Percentiles rank a stretch among this genome's conserved stretches.
These are phyloP conservation scores for Medicago truncatula DNA, from an alignment of 306 rosid genomes.

Conservation along the genomic window DNA sequence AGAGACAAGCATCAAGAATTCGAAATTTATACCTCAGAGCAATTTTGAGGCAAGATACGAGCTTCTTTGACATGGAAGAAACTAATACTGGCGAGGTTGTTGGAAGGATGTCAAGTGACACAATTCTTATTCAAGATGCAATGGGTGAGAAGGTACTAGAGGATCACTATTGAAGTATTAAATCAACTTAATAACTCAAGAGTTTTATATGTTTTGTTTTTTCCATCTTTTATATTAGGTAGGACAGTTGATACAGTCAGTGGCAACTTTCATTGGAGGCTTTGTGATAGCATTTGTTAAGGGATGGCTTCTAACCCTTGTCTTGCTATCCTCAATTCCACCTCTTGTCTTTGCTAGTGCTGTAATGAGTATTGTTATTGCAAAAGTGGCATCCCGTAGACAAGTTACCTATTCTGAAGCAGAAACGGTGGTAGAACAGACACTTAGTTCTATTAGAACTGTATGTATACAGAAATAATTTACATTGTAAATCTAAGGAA, in stretches of 20 bases:
- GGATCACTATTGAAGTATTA: not conserved
- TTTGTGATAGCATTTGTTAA: conserved; percentile 64
- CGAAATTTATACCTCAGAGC: conserved; percentile 75
- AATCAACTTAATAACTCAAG: not conserved
- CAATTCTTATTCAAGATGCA: conserved; percentile 89
- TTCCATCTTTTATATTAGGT: conserved; percentile 53
- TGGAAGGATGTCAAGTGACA: conserved; percentile 89
- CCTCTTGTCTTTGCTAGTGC: conserved; percentile 64
- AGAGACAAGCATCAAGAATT: conserved; percentile 83
- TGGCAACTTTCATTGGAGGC: conserved; percentile 71
- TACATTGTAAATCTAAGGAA: no score
- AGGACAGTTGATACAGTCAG: conserved; percentile 69
- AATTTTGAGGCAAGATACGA: conserved; percentile 81
- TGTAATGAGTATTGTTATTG: conserved; percentile 44
- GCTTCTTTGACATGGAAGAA: conserved; percentile 70
- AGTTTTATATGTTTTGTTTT: not conserved
- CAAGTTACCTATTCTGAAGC: conserved; percentile 72
- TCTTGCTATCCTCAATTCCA: conserved; percentile 72
- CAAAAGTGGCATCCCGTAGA: conserved; percentile 60
- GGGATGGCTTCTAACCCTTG: conserved; percentile 82
- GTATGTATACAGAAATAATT: conserved; percentile 47
- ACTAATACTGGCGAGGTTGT: conserved; percentile 78
- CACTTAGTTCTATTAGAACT: conserved; percentile 78
- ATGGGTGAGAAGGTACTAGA: conserved; percentile 83
- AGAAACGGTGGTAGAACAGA: conserved; percentile 75